Base-by-base conservation (phyloP, 805 yeast species). In the Pichia sporocuriosa region DNA sequence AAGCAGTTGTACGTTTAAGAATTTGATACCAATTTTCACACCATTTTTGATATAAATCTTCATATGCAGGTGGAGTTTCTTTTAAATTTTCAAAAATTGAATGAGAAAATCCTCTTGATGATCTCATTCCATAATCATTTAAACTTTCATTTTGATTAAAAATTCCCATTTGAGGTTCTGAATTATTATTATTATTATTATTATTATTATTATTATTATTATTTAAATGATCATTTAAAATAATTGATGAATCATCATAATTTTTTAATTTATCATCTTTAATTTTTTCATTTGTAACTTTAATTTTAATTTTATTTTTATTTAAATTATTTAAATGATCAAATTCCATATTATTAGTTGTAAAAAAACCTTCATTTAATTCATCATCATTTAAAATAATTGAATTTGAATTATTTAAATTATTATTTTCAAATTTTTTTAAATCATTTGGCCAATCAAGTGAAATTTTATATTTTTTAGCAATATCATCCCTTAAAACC, bases 401-500 rank as follows among this genome's bases (percentile, higher is more conserved):
- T 25, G 27, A 25, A 24, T 21, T 23, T 16, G 17, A 15, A 19
- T 24, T 37, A 20, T 29, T 33, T 6, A 7, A 7, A 27, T 29
- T 37, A 11, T 22, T 26, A 15, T 44, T 34, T 37, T 53, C 54
- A 37, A 43, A 58, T 24, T 66, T 69, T 44, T 65, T 66, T 42
- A 80, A 61, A 42, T 77, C 73, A 6, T 72, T 68, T 1, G 86
- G 86, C 50, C 70, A 73, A 30, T 70, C 79, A 15, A 69, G 66
- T 10, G 81, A 73, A 16, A 86, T 83, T 49, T 84, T 65, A 58
- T 80, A 86, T 52, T 72, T 72, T 42, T 68, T 69, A 0, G 93
- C 93, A 59, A 76, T 86, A 50, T 81, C 79, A 21, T 76, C 78
- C 56, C 81, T 84, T 13, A 93, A 93, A 17, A 90, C 79, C 97